Evolutionary conservation across 2,329 filamentous ascomycete genomes (phyloP), one percentile per base, ranked within the genome.

Genomic region (Fulvia fulva): DNA sequence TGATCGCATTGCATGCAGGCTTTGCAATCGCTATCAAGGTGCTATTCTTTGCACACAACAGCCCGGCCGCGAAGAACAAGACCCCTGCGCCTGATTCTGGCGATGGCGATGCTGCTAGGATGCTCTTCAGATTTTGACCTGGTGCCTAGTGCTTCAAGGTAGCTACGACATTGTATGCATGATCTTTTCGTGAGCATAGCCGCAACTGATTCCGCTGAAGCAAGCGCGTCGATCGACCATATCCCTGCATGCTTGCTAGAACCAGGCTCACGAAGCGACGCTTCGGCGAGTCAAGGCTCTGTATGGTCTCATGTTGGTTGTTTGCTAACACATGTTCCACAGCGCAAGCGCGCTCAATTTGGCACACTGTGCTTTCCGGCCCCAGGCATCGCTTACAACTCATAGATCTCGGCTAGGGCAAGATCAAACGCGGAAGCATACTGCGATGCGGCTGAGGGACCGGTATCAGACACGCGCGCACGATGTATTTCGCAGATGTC

Each of bases 1-100:
- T 99, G 25, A 83, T 97, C 28, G 82, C 84, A 28, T 80, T 97
- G 62, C 94, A 99, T 77, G 87, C 91, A 26, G 94, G 88, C n/a
- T 80, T 99, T 65, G 85, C 93, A 1, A 84, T 97, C 68, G 90
- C 93, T 4, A 97, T 99, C 76, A 97, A 97, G 82, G 87, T 97
- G 59, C 78, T 97, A 26, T 97, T 97, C 82, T 99, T 99, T 76
- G 92, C 91, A 66, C 83, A 78, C 56, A 65, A 65, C 4, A 67
- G 64, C 50, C 68, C 68, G 60, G 81, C 76, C 1, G 60, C 56
- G 0, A 64, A 66, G 22, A 56, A 25, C 41, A 26, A 52, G 50
- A 23, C 21, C 26, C 21, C 30, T 34, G 19, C 37, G n/a, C 37
- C 37, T 7, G 37, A 41, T 19, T 3, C 37, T 14, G 46, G 14